Evolutionary conservation across 2,329 filamentous ascomycete genomes (phyloP).

Genomic region (Drechslera avenae): DNA sequence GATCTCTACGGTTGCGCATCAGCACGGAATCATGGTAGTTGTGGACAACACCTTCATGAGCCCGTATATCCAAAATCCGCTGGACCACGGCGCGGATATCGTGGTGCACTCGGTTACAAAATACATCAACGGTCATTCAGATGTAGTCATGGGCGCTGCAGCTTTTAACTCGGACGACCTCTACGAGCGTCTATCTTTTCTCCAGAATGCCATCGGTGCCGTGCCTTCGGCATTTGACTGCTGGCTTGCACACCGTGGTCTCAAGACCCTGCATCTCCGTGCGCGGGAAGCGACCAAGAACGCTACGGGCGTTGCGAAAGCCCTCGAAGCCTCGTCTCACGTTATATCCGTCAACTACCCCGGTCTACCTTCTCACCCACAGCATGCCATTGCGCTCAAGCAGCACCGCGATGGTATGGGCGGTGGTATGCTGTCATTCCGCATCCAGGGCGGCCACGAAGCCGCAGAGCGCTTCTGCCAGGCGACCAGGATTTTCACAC

Average conservation of each 20-base stretch:
- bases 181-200: conserved; percentile 77
- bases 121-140: conserved; percentile 97
- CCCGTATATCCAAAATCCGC: conserved; percentile 94
- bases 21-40: conserved; percentile 90
- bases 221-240: conserved; percentile 94
- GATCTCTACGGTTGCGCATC: conserved; percentile 80
- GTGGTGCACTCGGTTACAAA: conserved; percentile 98
- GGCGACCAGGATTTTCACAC: conserved; percentile 83
- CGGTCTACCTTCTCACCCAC: conserved; percentile 83
- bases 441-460: conserved; percentile 81
- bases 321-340: conserved; percentile 78
- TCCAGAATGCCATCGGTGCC: conserved; percentile 96
- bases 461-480: conserved; percentile 94
- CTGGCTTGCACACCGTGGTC: conserved; percentile 95
- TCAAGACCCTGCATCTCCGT: conserved; percentile 95
- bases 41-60: conserved; percentile 99
- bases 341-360: conserved; percentile 96
- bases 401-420: conserved; percentile 95
- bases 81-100: conserved; percentile 93
- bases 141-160: conserved; percentile 96
- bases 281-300: conserved; percentile 84
- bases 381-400: conserved; percentile 80
- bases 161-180: conserved; percentile 89
- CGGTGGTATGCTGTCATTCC: conserved; percentile 97
- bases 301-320: conserved; percentile 74